Conservation (phyloP, 345 rosid species). For the Microthlaspi erraticum region DNA sequence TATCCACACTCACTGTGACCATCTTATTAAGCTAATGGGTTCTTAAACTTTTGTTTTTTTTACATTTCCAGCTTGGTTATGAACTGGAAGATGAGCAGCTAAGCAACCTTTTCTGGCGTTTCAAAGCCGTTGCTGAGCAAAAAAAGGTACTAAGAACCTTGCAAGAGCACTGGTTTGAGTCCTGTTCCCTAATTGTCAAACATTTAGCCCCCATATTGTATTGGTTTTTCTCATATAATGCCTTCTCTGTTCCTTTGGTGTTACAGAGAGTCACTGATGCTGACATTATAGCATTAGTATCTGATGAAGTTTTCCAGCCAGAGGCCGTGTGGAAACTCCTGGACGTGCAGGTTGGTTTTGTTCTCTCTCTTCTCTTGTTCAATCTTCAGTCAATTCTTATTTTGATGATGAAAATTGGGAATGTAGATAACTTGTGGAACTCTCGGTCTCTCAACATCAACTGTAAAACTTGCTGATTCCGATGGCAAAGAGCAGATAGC, state of each 20-base stretch:
- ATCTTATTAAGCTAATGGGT: conserved; percentile 14
- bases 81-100: conserved; percentile 76
- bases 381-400: conserved; percentile 2
- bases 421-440: conserved; percentile 91
- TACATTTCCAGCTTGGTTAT: conserved; percentile 74
- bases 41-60: conserved; percentile 28
- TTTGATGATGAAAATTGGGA: conserved; percentile 8
- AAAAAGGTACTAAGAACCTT: conserved; percentile 64
- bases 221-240: conserved; percentile 16
- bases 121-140: conserved; percentile 85
- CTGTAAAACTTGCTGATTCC: conserved; percentile 76
- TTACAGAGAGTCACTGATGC: conserved; percentile 84
- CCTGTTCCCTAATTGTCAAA: neutral
- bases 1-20: neutral
- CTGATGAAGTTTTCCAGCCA: conserved; percentile 98
- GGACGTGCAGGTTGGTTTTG: conserved; percentile 72
- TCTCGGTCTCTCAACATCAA: conserved; percentile 88
- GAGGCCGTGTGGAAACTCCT: conserved; percentile 77
- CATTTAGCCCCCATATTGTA: neutral
- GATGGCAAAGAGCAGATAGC: conserved; percentile 75
- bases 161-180: neutral
- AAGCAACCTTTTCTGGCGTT: conserved; percentile 76
- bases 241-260: conserved; percentile 34
- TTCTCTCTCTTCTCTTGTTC: neutral
- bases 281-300: conserved; percentile 84